These are phyloP conservation scores for Boechera divaricarpa DNA, from an alignment of 345 rosid species.

Conservation along the genomic window DNA sequence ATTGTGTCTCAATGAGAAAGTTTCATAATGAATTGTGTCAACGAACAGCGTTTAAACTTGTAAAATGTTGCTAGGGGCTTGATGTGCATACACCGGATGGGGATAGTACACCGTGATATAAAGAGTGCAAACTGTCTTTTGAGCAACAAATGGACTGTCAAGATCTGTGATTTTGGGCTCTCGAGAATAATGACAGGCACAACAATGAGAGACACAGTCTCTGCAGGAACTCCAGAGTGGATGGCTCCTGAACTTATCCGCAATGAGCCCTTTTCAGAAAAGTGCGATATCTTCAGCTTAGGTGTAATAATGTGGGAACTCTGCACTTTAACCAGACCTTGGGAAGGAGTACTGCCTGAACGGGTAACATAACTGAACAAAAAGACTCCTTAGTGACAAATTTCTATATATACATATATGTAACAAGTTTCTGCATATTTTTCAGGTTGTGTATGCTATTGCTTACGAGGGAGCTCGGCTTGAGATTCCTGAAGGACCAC, in stretches of 20 bases:
- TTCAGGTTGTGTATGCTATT: slow-evolving; percentile 88
- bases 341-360: slow-evolving; percentile 96
- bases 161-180: slow-evolving; percentile 98
- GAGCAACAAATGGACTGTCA: slow-evolving; percentile 87
- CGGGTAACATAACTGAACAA: slow-evolving; percentile 56
- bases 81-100: slow-evolving; percentile 99
- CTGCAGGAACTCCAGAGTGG: slow-evolving; percentile 69
- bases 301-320: slow-evolving; percentile 99
- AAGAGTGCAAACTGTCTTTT: slow-evolving; percentile 91
- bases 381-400: background rate
- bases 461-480: slow-evolving; percentile 88
- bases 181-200: slow-evolving; percentile 79
- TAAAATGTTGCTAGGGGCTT: slow-evolving; percentile 65
- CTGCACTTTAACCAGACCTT: slow-evolving; percentile 85
- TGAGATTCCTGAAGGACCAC: slow-evolving; percentile 89
- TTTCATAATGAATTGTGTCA: background rate
- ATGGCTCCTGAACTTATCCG: slow-evolving; percentile 73
- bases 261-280: slow-evolving; percentile 88
- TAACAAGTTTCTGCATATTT: slow-evolving; percentile 14
- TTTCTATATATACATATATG: background rate
- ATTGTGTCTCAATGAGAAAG: slow-evolving; percentile 3
- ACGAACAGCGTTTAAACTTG: background rate
- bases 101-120: slow-evolving; percentile 90
- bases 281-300: slow-evolving; percentile 97
- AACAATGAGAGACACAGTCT: slow-evolving; percentile 77